Conservation (phyloP, 2,329 filamentous ascomycete species). For the Graphilbum fragrans region DNA sequence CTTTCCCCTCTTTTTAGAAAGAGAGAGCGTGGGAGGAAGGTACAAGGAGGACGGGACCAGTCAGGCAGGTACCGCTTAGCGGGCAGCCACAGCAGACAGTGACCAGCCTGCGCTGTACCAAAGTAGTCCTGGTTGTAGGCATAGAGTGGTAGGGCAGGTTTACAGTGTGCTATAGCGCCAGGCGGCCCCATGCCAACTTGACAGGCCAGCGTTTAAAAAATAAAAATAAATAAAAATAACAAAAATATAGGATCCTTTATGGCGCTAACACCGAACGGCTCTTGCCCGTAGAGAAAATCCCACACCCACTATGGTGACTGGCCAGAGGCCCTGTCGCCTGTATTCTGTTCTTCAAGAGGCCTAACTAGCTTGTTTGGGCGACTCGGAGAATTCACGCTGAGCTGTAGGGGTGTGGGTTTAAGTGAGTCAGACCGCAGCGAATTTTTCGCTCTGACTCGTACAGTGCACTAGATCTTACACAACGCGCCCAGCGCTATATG, state of each 20-base stretch:
- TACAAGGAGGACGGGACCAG: neutral
- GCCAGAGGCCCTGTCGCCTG: too few species aligned
- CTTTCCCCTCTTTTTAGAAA: neutral
- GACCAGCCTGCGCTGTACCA: conserved; percentile 3
- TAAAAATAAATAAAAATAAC: neutral
- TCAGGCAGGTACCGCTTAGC: conserved; percentile 3
- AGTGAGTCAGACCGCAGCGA: conserved; percentile 4
- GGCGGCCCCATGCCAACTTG: too few species aligned
- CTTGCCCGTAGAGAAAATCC: too few species aligned
- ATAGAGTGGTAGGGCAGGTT: too few species aligned
- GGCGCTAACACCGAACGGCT: too few species aligned
- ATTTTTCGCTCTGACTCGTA: too few species aligned
- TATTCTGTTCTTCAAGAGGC: too few species aligned
- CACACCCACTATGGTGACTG: too few species aligned
- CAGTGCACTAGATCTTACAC: too few species aligned
- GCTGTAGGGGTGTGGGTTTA: conserved; percentile 1
- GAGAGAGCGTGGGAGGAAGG: neutral
- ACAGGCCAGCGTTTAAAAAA: neutral
- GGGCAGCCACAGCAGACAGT: neutral
- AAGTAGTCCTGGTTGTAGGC: too few species aligned
- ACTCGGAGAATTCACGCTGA: neutral
- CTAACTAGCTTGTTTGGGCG: neutral
- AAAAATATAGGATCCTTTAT: neutral
- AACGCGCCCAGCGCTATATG: too few species aligned
- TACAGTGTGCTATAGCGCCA: too few species aligned